Conservation (phyloP, 2,329 filamentous ascomycete genomes). For the Cladosporium sp. region DNA sequence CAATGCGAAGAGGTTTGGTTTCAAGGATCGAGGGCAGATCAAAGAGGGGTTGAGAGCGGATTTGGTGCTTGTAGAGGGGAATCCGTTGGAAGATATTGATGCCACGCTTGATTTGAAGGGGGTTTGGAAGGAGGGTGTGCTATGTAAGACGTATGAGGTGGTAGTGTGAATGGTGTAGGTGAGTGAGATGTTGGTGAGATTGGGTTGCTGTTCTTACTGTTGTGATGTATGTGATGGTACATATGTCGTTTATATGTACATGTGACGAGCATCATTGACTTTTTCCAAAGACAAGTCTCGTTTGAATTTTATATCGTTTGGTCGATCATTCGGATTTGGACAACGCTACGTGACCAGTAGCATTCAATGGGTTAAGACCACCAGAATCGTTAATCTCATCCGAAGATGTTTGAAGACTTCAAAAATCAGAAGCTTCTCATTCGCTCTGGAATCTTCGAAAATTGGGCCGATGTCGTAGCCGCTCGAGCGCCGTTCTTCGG, state of each 20-base stretch:
- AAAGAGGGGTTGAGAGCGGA: conserved; percentile 40
- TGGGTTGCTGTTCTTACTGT: neutral
- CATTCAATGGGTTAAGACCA: no score
- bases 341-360: no score
- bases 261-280: no score
- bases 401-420: no score
- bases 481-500: neutral
- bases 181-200: neutral
- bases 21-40: conserved; percentile 38
- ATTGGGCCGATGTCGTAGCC: conserved; percentile 4
- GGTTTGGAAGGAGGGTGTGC: conserved; percentile 40
- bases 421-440: conserved; percentile 5
- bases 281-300: no score
- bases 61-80: conserved; percentile 41
- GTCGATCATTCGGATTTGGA: no score
- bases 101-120: conserved; percentile 39
- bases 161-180: neutral
- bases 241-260: no score
- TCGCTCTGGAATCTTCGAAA: conserved; percentile 11
- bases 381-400: no score
- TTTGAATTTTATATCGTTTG: no score
- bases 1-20: conserved; percentile 38
- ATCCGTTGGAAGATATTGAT: conserved; percentile 40
- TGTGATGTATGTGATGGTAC: neutral
- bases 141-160: conserved; percentile 11